Percentiles rank a stretch among this genome's conserved stretches.
phyloP scores from a whole-genome alignment of 768 basidiomycete genomes.

The Cyclocybe aegerita region DNA sequence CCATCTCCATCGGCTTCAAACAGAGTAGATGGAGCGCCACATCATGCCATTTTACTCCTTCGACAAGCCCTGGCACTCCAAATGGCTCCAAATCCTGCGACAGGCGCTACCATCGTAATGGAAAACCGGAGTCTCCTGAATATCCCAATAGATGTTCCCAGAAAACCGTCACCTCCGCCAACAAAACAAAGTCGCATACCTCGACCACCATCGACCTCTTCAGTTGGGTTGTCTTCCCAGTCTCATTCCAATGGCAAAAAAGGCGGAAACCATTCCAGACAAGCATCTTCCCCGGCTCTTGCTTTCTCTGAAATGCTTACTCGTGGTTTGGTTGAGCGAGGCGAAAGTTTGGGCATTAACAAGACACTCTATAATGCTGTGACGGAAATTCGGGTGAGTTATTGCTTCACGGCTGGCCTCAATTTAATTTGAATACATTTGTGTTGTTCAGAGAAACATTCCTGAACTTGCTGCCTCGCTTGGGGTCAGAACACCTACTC shows the following conservation, averaged over 20 bases:
- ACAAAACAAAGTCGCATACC: constrained; percentile 14
- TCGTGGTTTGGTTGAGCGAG: constrained; percentile 68
- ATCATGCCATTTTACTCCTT: constrained; percentile 70
- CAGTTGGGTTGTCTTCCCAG: constrained; percentile 7
- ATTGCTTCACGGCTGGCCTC: constrained; percentile 1
- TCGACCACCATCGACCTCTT: constrained; percentile 17
- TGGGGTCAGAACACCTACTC: constrained; percentile 50
- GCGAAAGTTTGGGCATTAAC: constrained; percentile 83
- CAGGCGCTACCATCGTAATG: constrained; percentile 74
- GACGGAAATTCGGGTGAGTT: constrained; percentile 67
- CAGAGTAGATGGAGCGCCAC: constrained; percentile 36
- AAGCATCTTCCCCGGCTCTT: constrained; percentile 41
- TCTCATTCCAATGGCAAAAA: constrained; percentile 12
- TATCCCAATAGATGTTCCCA: constrained; percentile 67
- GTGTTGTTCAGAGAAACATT: constrained; percentile 63
- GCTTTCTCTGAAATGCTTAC: constrained; percentile 73
- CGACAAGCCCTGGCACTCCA: constrained; percentile 82
- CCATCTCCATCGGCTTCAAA: constrained; percentile 49
- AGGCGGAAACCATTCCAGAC: constrained; percentile 33
- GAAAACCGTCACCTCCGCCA: constrained; percentile 26
- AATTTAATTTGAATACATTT: constrained; percentile 9
- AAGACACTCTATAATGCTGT: constrained; percentile 81
- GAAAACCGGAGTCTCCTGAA: constrained; percentile 82
- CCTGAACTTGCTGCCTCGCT: constrained; percentile 79
- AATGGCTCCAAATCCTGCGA: constrained; percentile 68